A percentile compares a stretch with the other conserved stretches of the same genome.
Evolutionary conservation across 306 rosid species (phyloP).

Genomic region (Boehmeria nivea): DNA sequence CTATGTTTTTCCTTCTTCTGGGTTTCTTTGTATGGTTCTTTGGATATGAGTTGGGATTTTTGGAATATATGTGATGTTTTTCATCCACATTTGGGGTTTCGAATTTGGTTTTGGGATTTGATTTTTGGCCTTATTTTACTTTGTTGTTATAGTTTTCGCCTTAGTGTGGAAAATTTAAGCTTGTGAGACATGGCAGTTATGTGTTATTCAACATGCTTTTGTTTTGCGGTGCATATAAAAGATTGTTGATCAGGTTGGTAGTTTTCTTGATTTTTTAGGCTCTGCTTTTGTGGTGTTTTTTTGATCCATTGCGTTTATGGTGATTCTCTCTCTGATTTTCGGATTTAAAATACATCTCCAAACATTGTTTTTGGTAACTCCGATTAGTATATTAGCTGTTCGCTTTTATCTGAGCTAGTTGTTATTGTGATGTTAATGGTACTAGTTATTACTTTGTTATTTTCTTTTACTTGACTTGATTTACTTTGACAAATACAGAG

Average conservation of each 20-base stretch:
- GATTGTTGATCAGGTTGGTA: neutral
- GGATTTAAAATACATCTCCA: no score
- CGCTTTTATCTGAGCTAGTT: neutral
- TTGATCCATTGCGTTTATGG: neutral
- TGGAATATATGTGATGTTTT: neutral
- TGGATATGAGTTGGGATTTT: neutral
- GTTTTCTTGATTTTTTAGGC: no score
- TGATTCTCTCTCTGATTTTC: no score
- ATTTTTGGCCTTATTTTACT: neutral
- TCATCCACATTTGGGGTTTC: no score
- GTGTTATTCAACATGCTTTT: no score
- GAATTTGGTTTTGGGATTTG: neutral
- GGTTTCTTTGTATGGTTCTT: neutral
- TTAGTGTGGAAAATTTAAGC: no score
- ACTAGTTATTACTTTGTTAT: neutral
- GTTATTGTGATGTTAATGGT: no score
- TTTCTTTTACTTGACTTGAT: conserved; percentile 23
- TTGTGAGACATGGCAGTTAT: no score
- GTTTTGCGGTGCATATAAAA: no score
- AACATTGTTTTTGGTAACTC: neutral
- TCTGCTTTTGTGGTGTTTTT: no score
- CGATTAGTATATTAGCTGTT: neutral
- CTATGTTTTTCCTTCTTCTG: no score
- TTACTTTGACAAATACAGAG: conserved; percentile 45
- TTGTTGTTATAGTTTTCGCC: no score